Base-by-base conservation (phyloP, 2,329 filamentous ascomycete genomes). In the Tricladium varicosporioides region DNA sequence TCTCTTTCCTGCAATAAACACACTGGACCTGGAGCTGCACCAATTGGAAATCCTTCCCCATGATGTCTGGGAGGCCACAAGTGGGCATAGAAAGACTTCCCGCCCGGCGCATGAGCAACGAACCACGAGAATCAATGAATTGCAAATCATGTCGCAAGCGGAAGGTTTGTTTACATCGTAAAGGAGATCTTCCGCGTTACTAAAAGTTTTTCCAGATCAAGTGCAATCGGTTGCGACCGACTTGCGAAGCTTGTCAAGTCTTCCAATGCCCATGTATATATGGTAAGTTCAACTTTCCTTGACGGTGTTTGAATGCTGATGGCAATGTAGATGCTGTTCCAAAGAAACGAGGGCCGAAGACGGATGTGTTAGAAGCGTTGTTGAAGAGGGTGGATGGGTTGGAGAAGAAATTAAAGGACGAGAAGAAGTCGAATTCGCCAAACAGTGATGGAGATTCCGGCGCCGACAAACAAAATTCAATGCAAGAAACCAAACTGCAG, bases 81-180 rank as follows among this genome's bases (percentile, higher is more conserved):
- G 69, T 71, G 59, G 69, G 68, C 50, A 70, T 71, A 50, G 69
- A 71, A 63, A 62, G 69, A 59, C 64, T 71, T 33, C 69, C 69
- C 49, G 63, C 63, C 56, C 65, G 69, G 48, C 67, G 68, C 52
- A 67, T 70, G 67, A 70, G 67, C 63, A 69, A 70, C 63, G 71
- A 94, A 72, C 89, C 89, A 43, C 85, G 89, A 67, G 91, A 95
- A 78, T 89, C 89, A 33, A 96, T 96, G 91, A 96, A 96, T 73
- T 96, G 91, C 84, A 95, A 96, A 74, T 94, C 90, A 56, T 96
- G 91, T 78, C 84, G 91, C 65, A 95, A 95, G 75, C 82, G 91
- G 76, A 96, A 96, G 87, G 91, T 93, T 74, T 48, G 76, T 59
- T 22, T 1, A 33, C 15, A n/a, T 14, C n/a, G 8, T 48, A 15